These are phyloP conservation scores for Aphanomyces invadans DNA, from an alignment of 352 stramenopile genomes.

Conservation along the genomic window DNA sequence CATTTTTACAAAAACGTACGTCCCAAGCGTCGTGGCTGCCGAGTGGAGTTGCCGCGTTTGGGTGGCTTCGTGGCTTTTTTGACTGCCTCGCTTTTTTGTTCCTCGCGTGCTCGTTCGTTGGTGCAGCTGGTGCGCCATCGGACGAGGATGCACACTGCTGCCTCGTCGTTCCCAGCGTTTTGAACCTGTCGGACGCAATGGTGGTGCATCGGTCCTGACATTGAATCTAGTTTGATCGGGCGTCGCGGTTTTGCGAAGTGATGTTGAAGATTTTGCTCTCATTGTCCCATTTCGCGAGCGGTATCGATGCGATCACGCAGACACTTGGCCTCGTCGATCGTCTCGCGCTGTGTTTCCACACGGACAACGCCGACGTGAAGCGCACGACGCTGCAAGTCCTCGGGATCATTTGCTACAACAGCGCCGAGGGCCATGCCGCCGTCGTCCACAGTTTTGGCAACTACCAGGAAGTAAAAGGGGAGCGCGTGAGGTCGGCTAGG, in stretches of 20 bases:
- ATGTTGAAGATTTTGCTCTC: constrained; percentile 70
- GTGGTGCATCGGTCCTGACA: too few relatives aligned
- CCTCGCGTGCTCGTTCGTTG: too few relatives aligned
- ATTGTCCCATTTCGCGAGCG: constrained; percentile 67
- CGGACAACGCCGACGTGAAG: constrained; percentile 71
- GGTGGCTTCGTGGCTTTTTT: too few relatives aligned
- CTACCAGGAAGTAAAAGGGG: constrained; percentile 78
- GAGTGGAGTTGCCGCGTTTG: too few relatives aligned
- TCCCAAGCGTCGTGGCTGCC: too few relatives aligned
- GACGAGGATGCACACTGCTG: too few relatives aligned
- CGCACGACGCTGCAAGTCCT: constrained; percentile 76
- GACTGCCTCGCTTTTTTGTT: too few relatives aligned
- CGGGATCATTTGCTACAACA: constrained; percentile 83
- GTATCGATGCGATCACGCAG: constrained; percentile 75
- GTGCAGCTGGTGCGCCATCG: too few relatives aligned
- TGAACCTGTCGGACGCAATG: too few relatives aligned
- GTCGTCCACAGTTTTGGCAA: constrained; percentile 78
- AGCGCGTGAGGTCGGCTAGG: constrained; percentile 46
- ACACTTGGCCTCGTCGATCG: constrained; percentile 71
- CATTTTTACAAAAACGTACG: constrained; percentile 29
- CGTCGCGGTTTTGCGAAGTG: constrained; percentile 61
- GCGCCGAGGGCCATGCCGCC: constrained; percentile 61
- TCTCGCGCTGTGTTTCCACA: constrained; percentile 77
- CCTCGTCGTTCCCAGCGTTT: too few relatives aligned
- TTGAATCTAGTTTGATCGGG: constrained; percentile 77